phyloP scores from a whole-genome alignment of 2,329 filamentous ascomycete species.

The Calonectria hongkongensis region DNA sequence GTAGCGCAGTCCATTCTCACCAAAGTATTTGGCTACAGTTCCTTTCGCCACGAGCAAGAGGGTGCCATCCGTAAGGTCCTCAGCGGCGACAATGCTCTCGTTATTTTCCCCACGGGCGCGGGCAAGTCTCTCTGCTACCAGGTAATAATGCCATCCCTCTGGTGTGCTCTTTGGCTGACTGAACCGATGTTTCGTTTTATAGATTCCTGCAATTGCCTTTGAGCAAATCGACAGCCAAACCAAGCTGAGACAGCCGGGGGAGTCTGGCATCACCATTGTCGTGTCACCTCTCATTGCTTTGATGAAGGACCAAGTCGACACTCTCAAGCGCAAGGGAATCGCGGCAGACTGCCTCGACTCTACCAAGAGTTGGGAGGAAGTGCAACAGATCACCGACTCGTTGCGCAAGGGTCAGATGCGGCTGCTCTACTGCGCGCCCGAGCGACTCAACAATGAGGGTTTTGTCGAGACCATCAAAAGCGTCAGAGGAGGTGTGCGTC shows the following conservation, averaged over 20 bases:
- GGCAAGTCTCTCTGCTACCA: slow-evolving; percentile 72
- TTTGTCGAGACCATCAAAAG: slow-evolving; percentile 74
- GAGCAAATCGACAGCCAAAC: slow-evolving; percentile 62
- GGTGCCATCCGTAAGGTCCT: slow-evolving; percentile 63
- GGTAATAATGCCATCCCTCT: slow-evolving; percentile 50
- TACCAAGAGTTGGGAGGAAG: slow-evolving; percentile 69
- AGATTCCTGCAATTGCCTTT: slow-evolving; percentile 70
- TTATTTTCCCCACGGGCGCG: slow-evolving; percentile 68
- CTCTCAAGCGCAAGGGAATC: slow-evolving; percentile 68
- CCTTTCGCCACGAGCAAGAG: slow-evolving; percentile 68
- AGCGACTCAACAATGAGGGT: slow-evolving; percentile 76
- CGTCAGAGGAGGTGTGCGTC: slow-evolving; percentile 72
- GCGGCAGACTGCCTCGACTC: slow-evolving; percentile 74
- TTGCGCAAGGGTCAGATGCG: slow-evolving; percentile 69
- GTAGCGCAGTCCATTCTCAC: slow-evolving; percentile 57
- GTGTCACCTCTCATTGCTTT: slow-evolving; percentile 74
- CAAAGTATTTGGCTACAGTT: slow-evolving; percentile 62
- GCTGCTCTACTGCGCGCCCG: slow-evolving; percentile 75
- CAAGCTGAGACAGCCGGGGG: slow-evolving; percentile 52
- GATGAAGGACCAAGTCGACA: slow-evolving; percentile 78
- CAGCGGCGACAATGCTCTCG: slow-evolving; percentile 63
- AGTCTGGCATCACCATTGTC: slow-evolving; percentile 72
- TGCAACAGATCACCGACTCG: slow-evolving; percentile 60
- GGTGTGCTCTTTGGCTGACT: not conserved
- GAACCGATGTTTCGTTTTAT: not conserved